Evolutionary conservation across 257 asterid species (phyloP), one percentile per base, ranked within the genome.

Genomic region (Penstemon eatonii): DNA sequence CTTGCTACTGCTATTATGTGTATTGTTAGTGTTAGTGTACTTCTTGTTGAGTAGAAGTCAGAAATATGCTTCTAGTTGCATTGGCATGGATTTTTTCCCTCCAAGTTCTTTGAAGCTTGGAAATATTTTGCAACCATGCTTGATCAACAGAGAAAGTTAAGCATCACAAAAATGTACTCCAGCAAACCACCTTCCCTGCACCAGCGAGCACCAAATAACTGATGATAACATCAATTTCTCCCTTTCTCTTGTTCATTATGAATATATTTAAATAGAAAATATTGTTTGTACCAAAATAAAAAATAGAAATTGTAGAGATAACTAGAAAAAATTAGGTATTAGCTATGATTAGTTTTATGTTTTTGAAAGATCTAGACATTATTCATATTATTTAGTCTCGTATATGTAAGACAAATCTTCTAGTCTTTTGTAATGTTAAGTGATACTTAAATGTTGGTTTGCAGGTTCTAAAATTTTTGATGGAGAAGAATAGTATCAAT

Each of bases 381-480:
- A 6, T n/a, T 59, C 15, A 11, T 56, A 36, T 44, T 39, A 39
- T 51, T 8, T 52, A 3, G 75, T 38, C 61, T 19, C 36, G 53
- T 11, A 42, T 60, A n/a, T 44, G 56, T 54, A 56, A 47, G 43
- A 60, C 11, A 47, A 59, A 15, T 52, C 52, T 62, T 42, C 0
- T 62, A 54, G 42, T 25, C 40, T 66, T 56, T 39, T 53, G 71
- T 54, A 49, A 65, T 53, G 54, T 62, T 54, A 68, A 64, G 62
- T 75, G 71, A 69, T 66, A 41, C 46, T 67, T 15, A 67, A 61
- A 57, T 64, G 40, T 15, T 75, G 75, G 19, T 69, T 50, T 75
- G 76, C 82, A 87, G 96, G 96, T 90, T 53, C 73, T 90, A 71
- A 90, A 90, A 65, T 90, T 85, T 81, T 79, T 90, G 83, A 87